Percentiles rank a stretch among this genome's conserved stretches.
These are phyloP conservation scores for Penicillium nucicola DNA, from an alignment of 495 filamentous ascomycete genomes.

Conservation along the genomic window DNA sequence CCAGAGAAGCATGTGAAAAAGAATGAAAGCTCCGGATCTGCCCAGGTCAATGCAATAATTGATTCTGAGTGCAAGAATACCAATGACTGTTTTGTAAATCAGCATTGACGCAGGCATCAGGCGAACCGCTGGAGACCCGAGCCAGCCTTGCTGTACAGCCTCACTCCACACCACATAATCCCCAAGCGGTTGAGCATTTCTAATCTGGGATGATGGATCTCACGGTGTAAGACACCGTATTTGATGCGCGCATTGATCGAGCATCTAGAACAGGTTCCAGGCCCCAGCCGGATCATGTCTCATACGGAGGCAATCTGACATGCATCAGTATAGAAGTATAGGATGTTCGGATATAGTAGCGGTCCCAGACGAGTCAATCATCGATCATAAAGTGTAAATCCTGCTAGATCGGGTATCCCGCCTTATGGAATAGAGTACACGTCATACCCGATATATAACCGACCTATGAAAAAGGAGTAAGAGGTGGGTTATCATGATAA, in stretches of 20 bases:
- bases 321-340: constrained; percentile 9
- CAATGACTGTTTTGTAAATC: constrained; percentile 7
- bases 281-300: constrained; percentile 6
- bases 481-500: constrained; percentile 5
- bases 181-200: background rate
- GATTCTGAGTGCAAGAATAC: constrained; percentile 2
- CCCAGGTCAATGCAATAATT: constrained; percentile 4
- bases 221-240: background rate
- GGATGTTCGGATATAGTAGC: background rate
- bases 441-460: constrained; percentile 5
- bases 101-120: constrained; percentile 5
- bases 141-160: constrained; percentile 10
- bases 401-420: background rate
- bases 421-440: constrained; percentile 8
- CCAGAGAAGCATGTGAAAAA: constrained; percentile 6
- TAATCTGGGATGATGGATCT: constrained; percentile 6
- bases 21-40: constrained; percentile 4
- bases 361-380: constrained; percentile 1
- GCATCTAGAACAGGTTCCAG: constrained; percentile 4
- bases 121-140: constrained; percentile 5
- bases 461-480: constrained; percentile 6
- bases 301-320: constrained; percentile 6
- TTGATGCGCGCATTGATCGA: constrained; percentile 1
- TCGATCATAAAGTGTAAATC: constrained; percentile 11
- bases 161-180: constrained; percentile 4